Conservation (phyloP, 805 yeast species). For the Candida michaelii region DNA sequence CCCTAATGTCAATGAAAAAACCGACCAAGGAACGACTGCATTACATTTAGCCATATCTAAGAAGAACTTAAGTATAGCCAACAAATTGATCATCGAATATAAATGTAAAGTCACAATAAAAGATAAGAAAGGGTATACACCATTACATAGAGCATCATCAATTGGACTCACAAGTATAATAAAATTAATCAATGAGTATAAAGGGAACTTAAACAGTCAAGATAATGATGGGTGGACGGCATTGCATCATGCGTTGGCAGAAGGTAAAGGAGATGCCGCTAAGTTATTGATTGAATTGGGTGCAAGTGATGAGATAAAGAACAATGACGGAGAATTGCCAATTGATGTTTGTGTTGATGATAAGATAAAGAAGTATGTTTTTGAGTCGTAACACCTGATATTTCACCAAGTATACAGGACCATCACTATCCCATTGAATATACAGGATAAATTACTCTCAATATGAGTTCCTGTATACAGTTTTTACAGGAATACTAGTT, state of each 20-base stretch:
- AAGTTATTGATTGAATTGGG: slow-evolving; percentile 59
- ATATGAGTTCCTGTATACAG: too few species aligned
- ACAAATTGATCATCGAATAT: slow-evolving; percentile 49
- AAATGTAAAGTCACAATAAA: slow-evolving; percentile 63
- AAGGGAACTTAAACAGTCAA: slow-evolving; percentile 64
- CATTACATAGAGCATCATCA: slow-evolving; percentile 83
- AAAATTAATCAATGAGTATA: slow-evolving; percentile 49
- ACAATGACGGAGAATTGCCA: slow-evolving; percentile 50
- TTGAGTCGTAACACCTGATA: slow-evolving; percentile 3
- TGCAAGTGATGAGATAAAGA: slow-evolving; percentile 56
- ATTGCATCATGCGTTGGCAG: slow-evolving; percentile 86
- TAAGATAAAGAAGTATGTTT: slow-evolving; percentile 26
- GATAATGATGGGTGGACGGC: slow-evolving; percentile 84
- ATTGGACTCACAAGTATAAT: slow-evolving; percentile 64
- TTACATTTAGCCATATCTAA: slow-evolving; percentile 78
- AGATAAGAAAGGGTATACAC: slow-evolving; percentile 64
- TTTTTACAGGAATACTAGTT: too few species aligned
- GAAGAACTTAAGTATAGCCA: slow-evolving; percentile 54
- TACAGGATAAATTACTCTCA: too few species aligned
- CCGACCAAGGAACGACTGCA: slow-evolving; percentile 70
- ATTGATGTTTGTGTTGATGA: slow-evolving; percentile 36
- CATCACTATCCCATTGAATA: too few species aligned
- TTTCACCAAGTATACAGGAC: too few species aligned
- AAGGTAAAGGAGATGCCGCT: slow-evolving; percentile 82
- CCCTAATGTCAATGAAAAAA: slow-evolving; percentile 61